phyloP scores from a whole-genome alignment of 176 grass and related monocot genomes.

The Carex myosuroides region DNA sequence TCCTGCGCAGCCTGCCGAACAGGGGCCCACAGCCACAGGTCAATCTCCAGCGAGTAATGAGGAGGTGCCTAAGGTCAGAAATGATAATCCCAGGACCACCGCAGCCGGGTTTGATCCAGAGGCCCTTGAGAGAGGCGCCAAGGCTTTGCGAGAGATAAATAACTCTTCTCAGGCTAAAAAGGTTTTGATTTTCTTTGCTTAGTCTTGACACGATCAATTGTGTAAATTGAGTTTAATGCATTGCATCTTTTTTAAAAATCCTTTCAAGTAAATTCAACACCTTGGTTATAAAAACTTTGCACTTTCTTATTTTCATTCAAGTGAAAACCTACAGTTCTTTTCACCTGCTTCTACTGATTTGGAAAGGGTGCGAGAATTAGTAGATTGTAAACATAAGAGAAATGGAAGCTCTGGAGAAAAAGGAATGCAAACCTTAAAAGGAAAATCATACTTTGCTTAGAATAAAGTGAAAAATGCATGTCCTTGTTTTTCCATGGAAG shows the following conservation, averaged over 20 bases:
- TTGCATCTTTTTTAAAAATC: background rate
- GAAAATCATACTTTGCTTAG: background rate
- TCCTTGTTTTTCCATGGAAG: background rate
- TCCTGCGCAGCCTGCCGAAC: background rate
- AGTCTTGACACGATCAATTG: background rate
- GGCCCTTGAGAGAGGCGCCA: conserved; percentile 46
- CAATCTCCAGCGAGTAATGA: conserved; percentile 13
- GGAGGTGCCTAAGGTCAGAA: conserved; percentile 43
- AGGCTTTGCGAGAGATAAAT: conserved; percentile 33
- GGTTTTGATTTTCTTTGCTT: conserved; percentile 23
- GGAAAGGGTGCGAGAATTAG: background rate
- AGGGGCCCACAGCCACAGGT: background rate
- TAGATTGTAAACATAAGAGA: background rate
- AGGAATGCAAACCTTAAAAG: background rate
- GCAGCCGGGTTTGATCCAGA: conserved; percentile 68
- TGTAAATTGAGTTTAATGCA: background rate
- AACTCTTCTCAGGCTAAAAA: conserved; percentile 40
- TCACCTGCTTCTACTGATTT: background rate
- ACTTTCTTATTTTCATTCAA: background rate
- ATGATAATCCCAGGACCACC: conserved; percentile 59
- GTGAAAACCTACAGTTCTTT: background rate
- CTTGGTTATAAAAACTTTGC: background rate
- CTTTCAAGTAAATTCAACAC: background rate
- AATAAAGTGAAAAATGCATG: background rate
- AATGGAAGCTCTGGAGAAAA: background rate